phyloP scores from a whole-genome alignment of 1,284 basidiomycete species.

The Leccinum insolens region DNA sequence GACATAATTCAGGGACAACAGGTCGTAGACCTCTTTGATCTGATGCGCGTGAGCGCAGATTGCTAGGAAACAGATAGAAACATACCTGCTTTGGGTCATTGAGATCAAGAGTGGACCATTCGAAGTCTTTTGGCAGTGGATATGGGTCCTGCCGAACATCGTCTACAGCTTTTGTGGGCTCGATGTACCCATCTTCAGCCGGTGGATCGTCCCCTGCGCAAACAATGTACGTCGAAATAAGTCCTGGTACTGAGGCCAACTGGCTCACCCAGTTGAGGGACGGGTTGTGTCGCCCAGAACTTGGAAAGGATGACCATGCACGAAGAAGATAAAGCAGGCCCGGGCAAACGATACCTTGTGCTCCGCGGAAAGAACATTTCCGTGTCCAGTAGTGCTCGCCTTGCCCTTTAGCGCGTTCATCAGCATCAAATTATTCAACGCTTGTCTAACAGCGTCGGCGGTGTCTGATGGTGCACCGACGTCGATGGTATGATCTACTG shows the following conservation, averaged over 20 bases:
- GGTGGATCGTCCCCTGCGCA: constrained; percentile 65
- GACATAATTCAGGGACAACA: constrained; percentile 94
- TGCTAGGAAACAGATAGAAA: constrained; percentile 5
- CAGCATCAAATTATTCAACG: constrained; percentile 70
- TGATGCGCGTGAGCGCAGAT: constrained; percentile 34
- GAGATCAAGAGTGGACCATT: constrained; percentile 89
- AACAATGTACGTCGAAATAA: constrained; percentile 6
- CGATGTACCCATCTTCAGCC: constrained; percentile 86
- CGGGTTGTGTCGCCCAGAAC: constrained; percentile 98
- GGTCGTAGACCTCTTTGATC: constrained; percentile 91
- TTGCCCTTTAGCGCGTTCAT: constrained; percentile 77
- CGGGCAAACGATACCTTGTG: constrained; percentile 71
- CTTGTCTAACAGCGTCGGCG: constrained; percentile 59
- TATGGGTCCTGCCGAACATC: constrained; percentile 89
- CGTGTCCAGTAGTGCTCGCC: constrained; percentile 65
- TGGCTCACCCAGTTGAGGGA: constrained; percentile 75
- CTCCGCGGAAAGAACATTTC: constrained; percentile 79
- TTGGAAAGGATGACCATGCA: constrained; percentile 34
- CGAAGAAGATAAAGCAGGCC: constrained; percentile 4
- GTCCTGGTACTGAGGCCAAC: constrained; percentile 3
- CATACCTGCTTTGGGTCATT: constrained; percentile 71
- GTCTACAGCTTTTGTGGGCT: constrained; percentile 75
- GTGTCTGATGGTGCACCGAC: constrained; percentile 46
- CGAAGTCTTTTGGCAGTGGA: constrained; percentile 90
- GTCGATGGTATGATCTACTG: constrained; percentile 23